phyloP scores from a whole-genome alignment of 2,329 filamentous ascomycete species.

The Trichoderma sp. region DNA sequence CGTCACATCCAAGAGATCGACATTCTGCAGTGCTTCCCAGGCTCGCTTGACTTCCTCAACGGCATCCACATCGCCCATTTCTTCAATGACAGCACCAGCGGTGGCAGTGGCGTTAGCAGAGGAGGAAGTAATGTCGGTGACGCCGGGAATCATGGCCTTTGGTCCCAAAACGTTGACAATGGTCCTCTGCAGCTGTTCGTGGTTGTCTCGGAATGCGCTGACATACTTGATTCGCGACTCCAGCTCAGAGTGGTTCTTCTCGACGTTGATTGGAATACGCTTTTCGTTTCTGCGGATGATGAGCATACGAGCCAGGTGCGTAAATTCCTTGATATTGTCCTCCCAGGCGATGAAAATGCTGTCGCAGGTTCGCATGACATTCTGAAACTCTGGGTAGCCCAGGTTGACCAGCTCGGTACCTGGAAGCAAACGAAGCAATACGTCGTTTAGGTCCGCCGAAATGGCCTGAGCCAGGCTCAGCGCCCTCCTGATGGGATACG shows the following conservation, averaged over 20 bases:
- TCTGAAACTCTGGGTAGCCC: slow-evolving; percentile 85
- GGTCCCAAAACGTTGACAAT: slow-evolving; percentile 95
- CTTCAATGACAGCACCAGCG: slow-evolving; percentile 69
- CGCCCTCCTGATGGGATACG: slow-evolving; percentile 88
- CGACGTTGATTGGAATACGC: slow-evolving; percentile 97
- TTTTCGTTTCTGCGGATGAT: slow-evolving; percentile 92
- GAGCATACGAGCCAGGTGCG: slow-evolving; percentile 92
- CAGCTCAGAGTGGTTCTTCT: slow-evolving; percentile 79
- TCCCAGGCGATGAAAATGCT: slow-evolving; percentile 92
- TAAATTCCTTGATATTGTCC: slow-evolving; percentile 95
- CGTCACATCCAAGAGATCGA: slow-evolving; percentile 91
- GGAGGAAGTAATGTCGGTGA: slow-evolving; percentile 42
- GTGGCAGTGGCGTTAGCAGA: slow-evolving; percentile 40
- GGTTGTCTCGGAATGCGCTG: slow-evolving; percentile 89
- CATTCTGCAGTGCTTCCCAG: slow-evolving; percentile 89
- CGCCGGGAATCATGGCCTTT: slow-evolving; percentile 55
- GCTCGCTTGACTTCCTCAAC: slow-evolving; percentile 94
- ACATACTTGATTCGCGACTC: slow-evolving; percentile 93
- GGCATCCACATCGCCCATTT: slow-evolving; percentile 95
- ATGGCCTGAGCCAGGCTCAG: slow-evolving; percentile 95
- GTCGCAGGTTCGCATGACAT: slow-evolving; percentile 77
- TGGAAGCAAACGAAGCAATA: slow-evolving; percentile 79
- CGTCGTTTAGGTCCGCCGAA: slow-evolving; percentile 83
- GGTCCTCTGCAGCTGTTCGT: slow-evolving; percentile 94
- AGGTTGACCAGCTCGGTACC: slow-evolving; percentile 88